A percentile compares a stretch with the other conserved stretches of the same genome.
These are phyloP conservation scores for Pythium angustatum DNA, from an alignment of 352 stramenopile genomes.

Conservation along the genomic window DNA sequence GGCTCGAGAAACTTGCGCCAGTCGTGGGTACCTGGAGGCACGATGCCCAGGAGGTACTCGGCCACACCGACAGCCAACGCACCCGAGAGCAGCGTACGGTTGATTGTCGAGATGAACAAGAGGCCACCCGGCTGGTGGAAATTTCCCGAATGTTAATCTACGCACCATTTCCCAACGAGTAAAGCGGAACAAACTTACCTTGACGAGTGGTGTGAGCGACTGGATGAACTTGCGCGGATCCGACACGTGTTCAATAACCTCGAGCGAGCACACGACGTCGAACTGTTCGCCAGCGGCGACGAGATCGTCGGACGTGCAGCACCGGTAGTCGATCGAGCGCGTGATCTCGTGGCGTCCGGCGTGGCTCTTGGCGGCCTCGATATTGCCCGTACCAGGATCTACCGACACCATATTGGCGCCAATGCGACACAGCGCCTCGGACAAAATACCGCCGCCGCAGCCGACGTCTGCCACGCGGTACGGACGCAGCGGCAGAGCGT, in stretches of 20 bases:
- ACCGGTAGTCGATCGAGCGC: slow-evolving; percentile 78
- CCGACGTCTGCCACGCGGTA: slow-evolving; percentile 74
- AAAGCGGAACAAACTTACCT: slow-evolving; percentile 41
- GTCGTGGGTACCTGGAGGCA: slow-evolving; percentile 82
- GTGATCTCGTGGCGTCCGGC: slow-evolving; percentile 51
- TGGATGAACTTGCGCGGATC: slow-evolving; percentile 70
- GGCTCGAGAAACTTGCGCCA: slow-evolving; percentile 86
- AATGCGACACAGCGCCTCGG: slow-evolving; percentile 75
- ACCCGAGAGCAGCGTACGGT: slow-evolving; percentile 68
- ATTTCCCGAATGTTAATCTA: background rate
- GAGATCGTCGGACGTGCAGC: slow-evolving; percentile 79
- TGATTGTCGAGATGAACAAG: slow-evolving; percentile 87
- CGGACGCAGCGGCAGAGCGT: slow-evolving; percentile 50
- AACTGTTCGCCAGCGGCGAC: slow-evolving; percentile 70
- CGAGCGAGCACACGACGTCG: slow-evolving; percentile 84
- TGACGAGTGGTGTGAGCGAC: slow-evolving; percentile 76
- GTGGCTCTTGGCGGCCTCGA: slow-evolving; percentile 68
- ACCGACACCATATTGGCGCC: slow-evolving; percentile 72
- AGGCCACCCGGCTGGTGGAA: slow-evolving; percentile 56
- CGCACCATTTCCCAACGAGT: too few relatives aligned
- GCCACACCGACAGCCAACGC: slow-evolving; percentile 71
- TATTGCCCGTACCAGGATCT: slow-evolving; percentile 73
- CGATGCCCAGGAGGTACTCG: slow-evolving; percentile 73
- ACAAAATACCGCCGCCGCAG: slow-evolving; percentile 84
- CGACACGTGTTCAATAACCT: slow-evolving; percentile 85